A percentile compares a stretch with the other conserved stretches of the same genome.
These are phyloP conservation scores for Ascochyta viciae-villosae DNA, from an alignment of 2,329 filamentous ascomycete genomes.

Conservation along the genomic window DNA sequence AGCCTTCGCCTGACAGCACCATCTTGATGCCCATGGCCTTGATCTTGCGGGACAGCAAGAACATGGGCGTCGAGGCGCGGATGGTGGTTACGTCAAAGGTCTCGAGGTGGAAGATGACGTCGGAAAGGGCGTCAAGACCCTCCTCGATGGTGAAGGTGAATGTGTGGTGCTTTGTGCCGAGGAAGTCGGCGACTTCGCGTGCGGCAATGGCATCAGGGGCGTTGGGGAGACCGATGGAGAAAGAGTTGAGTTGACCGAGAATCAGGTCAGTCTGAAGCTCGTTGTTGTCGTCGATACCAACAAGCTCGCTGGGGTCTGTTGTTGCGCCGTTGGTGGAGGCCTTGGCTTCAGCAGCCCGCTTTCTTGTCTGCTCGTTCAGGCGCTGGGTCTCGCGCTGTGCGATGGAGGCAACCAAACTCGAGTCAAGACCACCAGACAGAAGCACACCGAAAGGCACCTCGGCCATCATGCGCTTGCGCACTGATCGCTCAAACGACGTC, in stretches of 20 bases:
- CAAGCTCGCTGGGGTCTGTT: conserved; percentile 61
- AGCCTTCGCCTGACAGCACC: conserved; percentile 96
- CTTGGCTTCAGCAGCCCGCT: conserved; percentile 46
- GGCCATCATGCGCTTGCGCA: conserved; percentile 97
- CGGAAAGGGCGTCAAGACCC: conserved; percentile 92
- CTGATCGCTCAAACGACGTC: conserved; percentile 83
- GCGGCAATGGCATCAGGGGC: conserved; percentile 93
- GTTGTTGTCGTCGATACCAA: conserved; percentile 94
- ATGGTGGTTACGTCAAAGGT: conserved; percentile 98
- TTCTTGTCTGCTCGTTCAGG: conserved; percentile 69
- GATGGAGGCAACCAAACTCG: conserved; percentile 92
- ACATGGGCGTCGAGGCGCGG: conserved; percentile 98
- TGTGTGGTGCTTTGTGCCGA: conserved; percentile 96
- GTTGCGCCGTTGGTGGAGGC: conserved; percentile 26
- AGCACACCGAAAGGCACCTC: conserved; percentile 98
- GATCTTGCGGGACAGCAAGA: conserved; percentile 96
- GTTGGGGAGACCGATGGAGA: conserved; percentile 94
- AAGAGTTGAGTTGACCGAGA: conserved; percentile 94
- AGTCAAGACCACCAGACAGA: conserved; percentile 93
- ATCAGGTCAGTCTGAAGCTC: conserved; percentile 88
- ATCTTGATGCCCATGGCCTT: conserved; percentile 99
- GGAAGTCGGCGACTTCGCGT: conserved; percentile 90
- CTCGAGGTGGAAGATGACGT: conserved; percentile 98
- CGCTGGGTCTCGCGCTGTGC: conserved; percentile 90
- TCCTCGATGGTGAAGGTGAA: conserved; percentile 99